Base-by-base conservation (phyloP, 352 stramenopile species). In the Peronospora farinosa region DNA sequence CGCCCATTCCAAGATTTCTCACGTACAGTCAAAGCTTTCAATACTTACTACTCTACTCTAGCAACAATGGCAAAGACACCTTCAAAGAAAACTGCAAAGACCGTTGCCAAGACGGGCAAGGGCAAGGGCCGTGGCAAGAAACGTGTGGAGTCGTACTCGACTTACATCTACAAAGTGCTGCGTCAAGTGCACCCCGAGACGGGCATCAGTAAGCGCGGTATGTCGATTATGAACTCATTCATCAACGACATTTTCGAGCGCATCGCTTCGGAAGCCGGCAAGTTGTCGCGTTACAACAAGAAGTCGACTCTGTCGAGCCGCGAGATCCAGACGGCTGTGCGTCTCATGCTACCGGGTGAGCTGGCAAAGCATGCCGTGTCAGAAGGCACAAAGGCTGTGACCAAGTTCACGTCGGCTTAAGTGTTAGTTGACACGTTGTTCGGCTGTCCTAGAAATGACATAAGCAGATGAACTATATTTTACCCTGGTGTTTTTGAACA, bases 171-270 rank as follows among this genome's bases (percentile, higher is more conserved):
- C 84, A 96, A 96, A 77, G 85, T 96, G 44, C 58, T 96, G 51
- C 91, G 88, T 44, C 95, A 98, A 72, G 93, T 98, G 62, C 93
- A 98, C 78, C 92, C 94, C 7, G 92, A 98, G 58, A 98, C 90
- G 57, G 95, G 95, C 69, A 98, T 98, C 69, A 97, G 80, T 73
- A 96, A 96, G 86, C 93, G 93, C 57, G 95, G 88, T 44, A 98
- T 98, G 94, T 98, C 90, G 47, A 98, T 98, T 81, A 97, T 98
- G 92, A 98, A 98, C 86, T 98, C 95, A 57, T 99, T 98, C 76
- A 98, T 98, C 72, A 98, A 98, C 77, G 95, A 99, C 69, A 98
- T 98, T 56, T 99, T 99, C 72, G 96, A 99, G 73, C 88, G 95
- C 52, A 97, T 99, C 47, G 94, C 96, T 23, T 91, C 84, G 40